A percentile compares a stretch with the other conserved stretches of the same genome.
Conservation (phyloP, 192 early-diverging fungal species). For the Coemansia furcata region DNA sequence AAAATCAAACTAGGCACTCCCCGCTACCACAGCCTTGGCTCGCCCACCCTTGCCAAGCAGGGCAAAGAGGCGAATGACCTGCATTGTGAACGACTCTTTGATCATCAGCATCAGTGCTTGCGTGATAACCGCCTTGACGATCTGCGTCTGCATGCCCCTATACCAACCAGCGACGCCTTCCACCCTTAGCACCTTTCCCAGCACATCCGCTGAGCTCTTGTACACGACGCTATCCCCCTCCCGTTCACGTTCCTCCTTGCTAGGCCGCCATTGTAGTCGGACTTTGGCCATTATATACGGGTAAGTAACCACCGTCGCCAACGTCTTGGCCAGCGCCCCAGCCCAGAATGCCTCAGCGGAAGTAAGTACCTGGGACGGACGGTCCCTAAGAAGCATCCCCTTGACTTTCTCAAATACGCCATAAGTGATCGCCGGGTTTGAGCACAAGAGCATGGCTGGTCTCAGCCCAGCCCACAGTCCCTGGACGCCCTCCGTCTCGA, state of each 20-base stretch:
- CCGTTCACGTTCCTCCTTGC: slow-evolving; percentile 60
- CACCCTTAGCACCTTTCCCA: slow-evolving; percentile 69
- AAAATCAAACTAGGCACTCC: no score
- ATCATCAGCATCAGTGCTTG: slow-evolving; percentile 97
- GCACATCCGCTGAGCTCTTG: slow-evolving; percentile 79
- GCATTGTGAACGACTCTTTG: slow-evolving; percentile 83
- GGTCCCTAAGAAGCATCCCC: slow-evolving; percentile 55
- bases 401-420: slow-evolving; percentile 88
- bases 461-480: slow-evolving; percentile 92
- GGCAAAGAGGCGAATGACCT: slow-evolving; percentile 38
- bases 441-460: slow-evolving; percentile 85
- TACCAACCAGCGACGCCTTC: slow-evolving; percentile 91
- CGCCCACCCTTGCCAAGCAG: slow-evolving; percentile 10
- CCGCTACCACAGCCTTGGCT: background rate
- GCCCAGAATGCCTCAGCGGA: slow-evolving; percentile 87
- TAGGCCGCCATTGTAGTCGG: slow-evolving; percentile 84
- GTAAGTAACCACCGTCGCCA: slow-evolving; percentile 84
- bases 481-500: slow-evolving; percentile 72
- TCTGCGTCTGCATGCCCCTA: slow-evolving; percentile 95
- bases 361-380: slow-evolving; percentile 56
- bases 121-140: slow-evolving; percentile 97
- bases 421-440: slow-evolving; percentile 98
- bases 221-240: slow-evolving; percentile 61
- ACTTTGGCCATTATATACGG: slow-evolving; percentile 99
- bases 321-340: slow-evolving; percentile 90